These are phyloP conservation scores for Ganoderma sinense DNA, from an alignment of 1,284 basidiomycete species.

Conservation along the genomic window DNA sequence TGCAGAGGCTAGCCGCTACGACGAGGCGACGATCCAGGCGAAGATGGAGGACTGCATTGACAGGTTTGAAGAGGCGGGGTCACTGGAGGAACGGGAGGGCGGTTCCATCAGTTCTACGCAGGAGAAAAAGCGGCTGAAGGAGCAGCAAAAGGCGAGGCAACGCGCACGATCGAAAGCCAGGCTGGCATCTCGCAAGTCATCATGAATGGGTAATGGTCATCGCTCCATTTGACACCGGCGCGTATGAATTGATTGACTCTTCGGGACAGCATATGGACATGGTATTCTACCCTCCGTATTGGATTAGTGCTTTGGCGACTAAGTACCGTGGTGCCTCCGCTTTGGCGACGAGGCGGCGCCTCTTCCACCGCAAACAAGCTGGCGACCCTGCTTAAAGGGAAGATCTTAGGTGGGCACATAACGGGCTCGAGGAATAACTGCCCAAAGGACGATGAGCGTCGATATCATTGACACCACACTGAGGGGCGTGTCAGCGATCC, in stretches of 20 bases:
- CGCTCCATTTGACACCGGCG: too few relatives aligned
- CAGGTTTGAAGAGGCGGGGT: conserved; percentile 51
- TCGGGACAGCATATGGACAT: background rate
- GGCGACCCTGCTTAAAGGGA: background rate
- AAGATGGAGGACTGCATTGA: conserved; percentile 79
- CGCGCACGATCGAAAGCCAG: conserved; percentile 41
- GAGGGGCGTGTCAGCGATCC: background rate
- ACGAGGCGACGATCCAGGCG: conserved; percentile 53
- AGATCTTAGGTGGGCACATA: conserved; percentile 15
- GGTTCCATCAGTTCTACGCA: conserved; percentile 73
- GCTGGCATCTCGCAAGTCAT: conserved; percentile 27
- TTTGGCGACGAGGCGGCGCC: background rate
- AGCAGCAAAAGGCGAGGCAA: conserved; percentile 56
- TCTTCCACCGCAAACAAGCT: background rate
- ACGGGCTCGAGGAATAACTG: conserved; percentile 37
- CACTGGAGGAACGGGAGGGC: conserved; percentile 59
- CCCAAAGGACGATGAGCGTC: conserved; percentile 41
- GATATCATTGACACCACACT: conserved; percentile 38
- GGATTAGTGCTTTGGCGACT: background rate
- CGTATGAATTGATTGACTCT: background rate
- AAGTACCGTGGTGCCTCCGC: background rate
- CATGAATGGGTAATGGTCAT: background rate
- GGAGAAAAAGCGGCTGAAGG: conserved; percentile 65
- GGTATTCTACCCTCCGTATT: conserved; percentile 3
- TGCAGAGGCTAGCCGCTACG: conserved; percentile 42